Evolutionary conservation across 768 basidiomycete species (phyloP).

Genomic region (Termitomyces sp.): DNA sequence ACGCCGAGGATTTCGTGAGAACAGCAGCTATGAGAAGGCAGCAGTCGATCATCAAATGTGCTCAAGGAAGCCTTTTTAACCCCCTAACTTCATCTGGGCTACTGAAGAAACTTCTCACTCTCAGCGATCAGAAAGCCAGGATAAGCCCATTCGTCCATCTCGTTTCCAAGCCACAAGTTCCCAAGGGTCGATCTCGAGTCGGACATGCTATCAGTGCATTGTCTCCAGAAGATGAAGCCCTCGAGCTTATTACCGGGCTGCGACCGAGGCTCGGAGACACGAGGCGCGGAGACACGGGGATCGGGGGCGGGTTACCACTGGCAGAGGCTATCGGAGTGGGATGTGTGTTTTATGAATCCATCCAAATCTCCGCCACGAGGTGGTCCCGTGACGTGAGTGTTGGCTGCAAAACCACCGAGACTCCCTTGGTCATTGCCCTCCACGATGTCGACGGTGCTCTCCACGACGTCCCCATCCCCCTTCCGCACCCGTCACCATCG

Average conservation of each 20-base stretch:
- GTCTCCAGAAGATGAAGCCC: not conserved
- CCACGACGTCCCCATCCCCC: constrained; percentile 3
- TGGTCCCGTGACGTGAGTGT: constrained; percentile 2
- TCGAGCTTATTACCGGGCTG: not conserved
- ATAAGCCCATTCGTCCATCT: not conserved
- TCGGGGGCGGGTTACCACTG: not conserved
- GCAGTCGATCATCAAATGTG: not conserved
- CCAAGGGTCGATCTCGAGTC: not conserved
- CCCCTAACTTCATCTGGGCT: not conserved
- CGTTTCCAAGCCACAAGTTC: not conserved
- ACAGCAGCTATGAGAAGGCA: too few relatives aligned
- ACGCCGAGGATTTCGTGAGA: not conserved
- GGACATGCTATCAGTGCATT: not conserved
- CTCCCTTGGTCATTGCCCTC: not conserved
- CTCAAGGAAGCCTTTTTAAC: not conserved
- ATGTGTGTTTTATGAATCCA: not conserved
- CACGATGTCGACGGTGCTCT: constrained; percentile 4
- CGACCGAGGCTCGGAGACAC: not conserved
- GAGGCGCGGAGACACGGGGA: not conserved
- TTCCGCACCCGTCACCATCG: constrained; percentile 8
- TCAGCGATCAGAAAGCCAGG: not conserved
- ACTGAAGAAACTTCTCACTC: not conserved
- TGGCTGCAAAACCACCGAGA: not conserved
- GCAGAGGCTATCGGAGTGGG: constrained; percentile 1
- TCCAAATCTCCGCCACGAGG: constrained; percentile 5